Conservation (phyloP, 176 grass and related monocot genomes). For the Microstegium vimineum region DNA sequence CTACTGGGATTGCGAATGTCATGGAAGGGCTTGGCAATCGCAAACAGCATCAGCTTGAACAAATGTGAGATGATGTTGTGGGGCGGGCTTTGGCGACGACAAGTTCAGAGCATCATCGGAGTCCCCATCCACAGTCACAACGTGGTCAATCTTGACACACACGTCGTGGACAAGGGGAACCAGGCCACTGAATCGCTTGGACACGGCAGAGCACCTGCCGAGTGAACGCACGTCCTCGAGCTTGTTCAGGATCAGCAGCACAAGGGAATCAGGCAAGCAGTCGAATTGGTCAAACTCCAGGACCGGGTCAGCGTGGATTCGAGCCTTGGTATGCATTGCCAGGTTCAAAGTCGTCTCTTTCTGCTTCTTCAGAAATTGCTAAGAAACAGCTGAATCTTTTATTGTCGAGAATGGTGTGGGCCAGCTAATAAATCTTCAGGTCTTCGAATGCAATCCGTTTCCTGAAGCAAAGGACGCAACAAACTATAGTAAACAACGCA, state of each 20-base stretch:
- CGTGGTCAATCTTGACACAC: constrained; percentile 70
- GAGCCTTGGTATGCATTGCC: constrained; percentile 56
- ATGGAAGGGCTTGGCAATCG: constrained; percentile 70
- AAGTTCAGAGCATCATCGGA: constrained; percentile 49
- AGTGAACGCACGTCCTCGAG: constrained; percentile 68
- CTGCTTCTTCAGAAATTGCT: neutral
- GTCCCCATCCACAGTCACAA: constrained; percentile 56
- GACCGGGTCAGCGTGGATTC: constrained; percentile 54
- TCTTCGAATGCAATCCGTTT: neutral
- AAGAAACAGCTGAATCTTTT: neutral
- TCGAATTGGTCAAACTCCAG: constrained; percentile 56
- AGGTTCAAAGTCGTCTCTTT: neutral
- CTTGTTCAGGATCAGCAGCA: constrained; percentile 77
- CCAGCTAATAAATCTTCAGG: neutral
- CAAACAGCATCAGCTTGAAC: constrained; percentile 55
- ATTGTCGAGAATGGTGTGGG: neutral
- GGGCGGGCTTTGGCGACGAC: constrained; percentile 29
- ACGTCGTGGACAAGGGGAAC: constrained; percentile 67
- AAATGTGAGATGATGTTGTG: constrained; percentile 56
- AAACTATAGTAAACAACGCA: neutral
- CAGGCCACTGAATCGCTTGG: constrained; percentile 62
- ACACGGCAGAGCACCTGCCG: constrained; percentile 69
- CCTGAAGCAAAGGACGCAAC: neutral
- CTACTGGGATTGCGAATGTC: constrained; percentile 20
- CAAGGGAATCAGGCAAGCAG: constrained; percentile 58